Evolutionary conservation across 2,329 filamentous ascomycete genomes (phyloP).

Genomic region (Neoarthrinium moseri): DNA sequence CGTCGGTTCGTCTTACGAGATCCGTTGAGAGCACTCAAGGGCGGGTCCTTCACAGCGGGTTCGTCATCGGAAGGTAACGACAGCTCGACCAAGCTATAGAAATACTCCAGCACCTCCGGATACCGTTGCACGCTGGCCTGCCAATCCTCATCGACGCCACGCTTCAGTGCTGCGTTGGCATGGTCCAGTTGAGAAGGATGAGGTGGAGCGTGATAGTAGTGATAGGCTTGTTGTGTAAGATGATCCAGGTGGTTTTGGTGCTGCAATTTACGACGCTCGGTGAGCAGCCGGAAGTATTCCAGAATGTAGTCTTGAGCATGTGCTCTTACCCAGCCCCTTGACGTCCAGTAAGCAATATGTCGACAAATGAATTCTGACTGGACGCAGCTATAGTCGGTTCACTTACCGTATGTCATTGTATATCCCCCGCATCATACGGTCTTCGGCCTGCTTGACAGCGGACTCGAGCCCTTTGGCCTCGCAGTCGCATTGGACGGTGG

Average conservation of each 20-base stretch:
- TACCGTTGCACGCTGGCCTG: conserved; percentile 72
- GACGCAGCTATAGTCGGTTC: conserved; percentile 8
- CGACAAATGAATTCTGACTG: conserved; percentile 5
- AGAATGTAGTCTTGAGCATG: conserved; percentile 69
- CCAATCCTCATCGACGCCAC: conserved; percentile 79
- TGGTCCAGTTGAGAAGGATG: conserved; percentile 62
- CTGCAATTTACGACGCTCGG: conserved; percentile 57
- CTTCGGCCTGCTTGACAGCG: conserved; percentile 62
- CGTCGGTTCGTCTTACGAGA: conserved; percentile 47
- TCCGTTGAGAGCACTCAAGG: conserved; percentile 52
- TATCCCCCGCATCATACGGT: conserved; percentile 60
- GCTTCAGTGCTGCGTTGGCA: conserved; percentile 66
- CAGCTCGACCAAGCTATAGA: conserved; percentile 69
- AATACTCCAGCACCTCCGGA: conserved; percentile 80
- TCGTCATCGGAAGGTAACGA: conserved; percentile 64
- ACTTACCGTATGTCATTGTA: conserved; percentile 63
- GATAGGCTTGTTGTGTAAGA: conserved; percentile 53
- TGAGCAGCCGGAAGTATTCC: conserved; percentile 61
- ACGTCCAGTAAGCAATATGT: conserved; percentile 17
- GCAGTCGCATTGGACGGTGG: conserved; percentile 59
- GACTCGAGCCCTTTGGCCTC: conserved; percentile 64
- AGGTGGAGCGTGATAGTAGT: conserved; percentile 57
- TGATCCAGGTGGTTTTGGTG: conserved; percentile 56
- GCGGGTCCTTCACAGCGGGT: conserved; percentile 57
- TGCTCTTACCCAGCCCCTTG: conserved; percentile 61